Base-by-base conservation (phyloP, 768 basidiomycete genomes). In the Daedalea quercina region DNA sequence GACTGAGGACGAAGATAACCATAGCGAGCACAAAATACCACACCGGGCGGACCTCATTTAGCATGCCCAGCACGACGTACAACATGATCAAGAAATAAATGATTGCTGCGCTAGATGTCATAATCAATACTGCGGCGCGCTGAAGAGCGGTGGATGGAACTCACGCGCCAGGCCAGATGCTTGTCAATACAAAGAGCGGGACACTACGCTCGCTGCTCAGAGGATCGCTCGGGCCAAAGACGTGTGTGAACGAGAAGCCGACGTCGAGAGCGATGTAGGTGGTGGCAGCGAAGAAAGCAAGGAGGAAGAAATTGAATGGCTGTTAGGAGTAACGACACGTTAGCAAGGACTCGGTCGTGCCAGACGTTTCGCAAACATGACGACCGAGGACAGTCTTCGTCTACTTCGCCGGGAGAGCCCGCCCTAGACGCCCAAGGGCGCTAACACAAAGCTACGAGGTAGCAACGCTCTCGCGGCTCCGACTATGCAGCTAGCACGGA, bases 181-280 rank as follows among this genome's bases (percentile, higher is more conserved):
- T 79, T 4, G 85, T 84, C 50, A 97, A 66, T 13, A 92, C 79
- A 64, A 96, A 97, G 20, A 98, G 69, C 41, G 90, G 73, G 51
- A 85, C 83, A 62, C 80, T 86, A 57, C 73, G 70, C 20, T 95
- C 75, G 0, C 73, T 59, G 9, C 70, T 54, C 1, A 80, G 80
- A 0, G 87, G 84, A 35, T 70, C 71, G 0, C 82, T 79, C 2
- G 80, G 76, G 7, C 83, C 81, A 35, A 87, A 78, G 34, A 78
- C 72, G 13, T 64, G 56, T 0, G 89, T 87, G 54, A 90, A 72
- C n/a, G 75, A 68, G 8, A 94, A 71, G 0, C 75, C 89, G 37
- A 85, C 78, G 63, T 98, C 94, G 57, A 96, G 78, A 0, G 86
- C 79, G 66, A 98, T 85, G 68, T 95, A 97, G 3, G 79, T 76